Percentiles rank a stretch among this genome's conserved stretches.
These are phyloP conservation scores for Salpingoeca rosetta DNA, from an alignment of 78 protist species.

Conservation along the genomic window DNA sequence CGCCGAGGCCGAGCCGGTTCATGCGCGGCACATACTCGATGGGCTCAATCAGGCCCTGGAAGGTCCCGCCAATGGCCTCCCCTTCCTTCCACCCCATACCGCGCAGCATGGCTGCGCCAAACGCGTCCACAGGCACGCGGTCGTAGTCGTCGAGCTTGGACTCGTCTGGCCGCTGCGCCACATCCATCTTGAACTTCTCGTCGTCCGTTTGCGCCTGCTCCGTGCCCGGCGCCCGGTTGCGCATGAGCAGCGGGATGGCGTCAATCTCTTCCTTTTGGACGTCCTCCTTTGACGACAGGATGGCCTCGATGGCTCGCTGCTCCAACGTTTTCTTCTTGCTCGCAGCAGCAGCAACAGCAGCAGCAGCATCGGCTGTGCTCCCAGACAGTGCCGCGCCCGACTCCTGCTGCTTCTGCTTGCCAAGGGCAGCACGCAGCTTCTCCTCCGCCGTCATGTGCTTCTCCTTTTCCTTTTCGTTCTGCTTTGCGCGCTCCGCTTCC, in stretches of 20 bases:
- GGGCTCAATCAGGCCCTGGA: constrained; percentile 37
- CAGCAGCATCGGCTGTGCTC: too few species aligned
- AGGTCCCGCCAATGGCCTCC: constrained; percentile 36
- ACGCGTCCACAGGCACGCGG: constrained; percentile 33
- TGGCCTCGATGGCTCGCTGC: too few species aligned
- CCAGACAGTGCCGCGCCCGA: too few species aligned
- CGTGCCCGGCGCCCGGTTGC: constrained; percentile 21
- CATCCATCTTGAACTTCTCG: constrained; percentile 43
- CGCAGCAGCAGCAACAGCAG: too few species aligned
- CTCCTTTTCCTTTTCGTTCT: too few species aligned
- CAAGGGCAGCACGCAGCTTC: too few species aligned
- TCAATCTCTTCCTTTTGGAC: too few species aligned
- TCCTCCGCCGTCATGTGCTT: too few species aligned
- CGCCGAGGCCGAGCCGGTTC: constrained; percentile 49
- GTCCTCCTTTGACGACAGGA: too few species aligned
- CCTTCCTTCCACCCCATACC: constrained; percentile 67
- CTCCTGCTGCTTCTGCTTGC: too few species aligned
- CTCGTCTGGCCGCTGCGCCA: constrained; percentile 37
- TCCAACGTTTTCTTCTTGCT: too few species aligned
- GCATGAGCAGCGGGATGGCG: constrained; percentile 2
- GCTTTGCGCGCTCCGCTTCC: too few species aligned
- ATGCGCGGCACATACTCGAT: constrained; percentile 36
- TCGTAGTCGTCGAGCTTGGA: constrained; percentile 32
- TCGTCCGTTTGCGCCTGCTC: constrained; percentile 21
- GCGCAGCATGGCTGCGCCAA: constrained; percentile 56